phyloP scores from a whole-genome alignment of 2,329 filamentous ascomycete species.

The Madurella fahalii region DNA sequence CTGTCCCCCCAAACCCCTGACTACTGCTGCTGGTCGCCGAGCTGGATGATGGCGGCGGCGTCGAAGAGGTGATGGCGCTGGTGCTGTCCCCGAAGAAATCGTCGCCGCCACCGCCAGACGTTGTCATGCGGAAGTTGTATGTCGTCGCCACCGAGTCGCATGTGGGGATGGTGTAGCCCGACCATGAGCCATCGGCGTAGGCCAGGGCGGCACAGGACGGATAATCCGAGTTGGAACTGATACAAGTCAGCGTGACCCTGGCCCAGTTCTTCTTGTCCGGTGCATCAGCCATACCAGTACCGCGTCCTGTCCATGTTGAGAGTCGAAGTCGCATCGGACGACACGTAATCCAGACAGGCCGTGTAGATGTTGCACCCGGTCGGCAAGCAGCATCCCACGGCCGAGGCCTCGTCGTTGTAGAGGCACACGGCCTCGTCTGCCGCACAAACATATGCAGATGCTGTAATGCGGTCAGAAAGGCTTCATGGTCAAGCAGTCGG shows the following conservation, averaged over 20 bases:
- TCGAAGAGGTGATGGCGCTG: constrained; percentile 25
- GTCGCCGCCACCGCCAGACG: neutral
- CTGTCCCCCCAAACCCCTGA: neutral
- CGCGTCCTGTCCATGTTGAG: constrained; percentile 15
- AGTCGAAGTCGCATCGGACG: constrained; percentile 4
- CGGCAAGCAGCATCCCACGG: constrained; percentile 19
- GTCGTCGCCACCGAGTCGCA: constrained; percentile 10
- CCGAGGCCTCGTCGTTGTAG: constrained; percentile 8
- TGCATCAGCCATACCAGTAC: constrained; percentile 11
- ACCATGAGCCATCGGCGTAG: constrained; percentile 8
- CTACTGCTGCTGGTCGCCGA: neutral
- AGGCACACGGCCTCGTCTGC: constrained; percentile 6
- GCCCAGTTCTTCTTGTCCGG: neutral
- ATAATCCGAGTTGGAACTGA: constrained; percentile 10
- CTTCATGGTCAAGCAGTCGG: neutral
- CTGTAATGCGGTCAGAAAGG: neutral
- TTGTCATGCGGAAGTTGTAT: constrained; percentile 4
- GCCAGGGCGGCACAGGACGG: constrained; percentile 15
- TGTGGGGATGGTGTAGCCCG: constrained; percentile 17
- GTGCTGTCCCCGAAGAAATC: neutral
- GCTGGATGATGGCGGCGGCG: constrained; percentile 7
- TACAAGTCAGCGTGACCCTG: neutral
- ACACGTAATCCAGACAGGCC: constrained; percentile 14
- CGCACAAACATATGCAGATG: constrained; percentile 1
- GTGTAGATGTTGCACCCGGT: constrained; percentile 15